Evolutionary conservation across 1,139 yeast species (phyloP).

Genomic region (Geotrichum citri-aurantii): DNA sequence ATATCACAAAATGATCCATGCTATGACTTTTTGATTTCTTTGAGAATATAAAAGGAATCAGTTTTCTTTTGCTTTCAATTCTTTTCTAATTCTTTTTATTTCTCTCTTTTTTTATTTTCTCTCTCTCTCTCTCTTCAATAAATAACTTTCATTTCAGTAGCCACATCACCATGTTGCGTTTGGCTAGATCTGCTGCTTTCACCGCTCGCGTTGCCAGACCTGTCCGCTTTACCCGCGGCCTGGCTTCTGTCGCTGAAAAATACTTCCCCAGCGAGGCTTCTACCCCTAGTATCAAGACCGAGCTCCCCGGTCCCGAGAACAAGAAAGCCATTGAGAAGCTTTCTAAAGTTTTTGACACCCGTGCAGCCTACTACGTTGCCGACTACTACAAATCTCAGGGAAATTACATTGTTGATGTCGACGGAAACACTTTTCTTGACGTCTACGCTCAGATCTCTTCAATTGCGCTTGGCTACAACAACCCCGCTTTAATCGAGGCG

Average conservation of each 20-base stretch:
- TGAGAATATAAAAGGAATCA: not conserved
- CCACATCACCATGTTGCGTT: slow-evolving; percentile 5
- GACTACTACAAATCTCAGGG: slow-evolving; percentile 66
- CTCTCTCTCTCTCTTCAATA: too few relatives aligned
- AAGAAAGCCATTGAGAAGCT: slow-evolving; percentile 44
- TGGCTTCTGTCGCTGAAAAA: slow-evolving; percentile 31
- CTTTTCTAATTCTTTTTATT: not conserved
- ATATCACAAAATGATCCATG: not conserved
- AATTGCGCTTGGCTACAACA: slow-evolving; percentile 72
- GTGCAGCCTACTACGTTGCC: slow-evolving; percentile 62
- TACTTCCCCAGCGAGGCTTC: slow-evolving; percentile 58
- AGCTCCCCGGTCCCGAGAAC: slow-evolving; percentile 62
- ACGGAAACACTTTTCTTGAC: slow-evolving; percentile 62
- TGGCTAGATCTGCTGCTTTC: slow-evolving; percentile 10
- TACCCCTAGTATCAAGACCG: slow-evolving; percentile 49
- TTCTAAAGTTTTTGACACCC: slow-evolving; percentile 53
- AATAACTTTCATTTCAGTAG: not conserved
- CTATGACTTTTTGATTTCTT: not conserved
- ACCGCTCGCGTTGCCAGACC: slow-evolving; percentile 6
- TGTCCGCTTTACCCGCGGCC: not conserved
- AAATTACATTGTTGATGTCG: slow-evolving; percentile 66
- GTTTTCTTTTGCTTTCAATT: not conserved
- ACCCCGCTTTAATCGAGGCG: slow-evolving; percentile 57
- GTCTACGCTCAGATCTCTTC: slow-evolving; percentile 76
- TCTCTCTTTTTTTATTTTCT: not conserved